Evolutionary conservation across 192 early-diverging fungal genomes (phyloP), one percentile per base, ranked within the genome.

Genomic region (Coemansia sp.): DNA sequence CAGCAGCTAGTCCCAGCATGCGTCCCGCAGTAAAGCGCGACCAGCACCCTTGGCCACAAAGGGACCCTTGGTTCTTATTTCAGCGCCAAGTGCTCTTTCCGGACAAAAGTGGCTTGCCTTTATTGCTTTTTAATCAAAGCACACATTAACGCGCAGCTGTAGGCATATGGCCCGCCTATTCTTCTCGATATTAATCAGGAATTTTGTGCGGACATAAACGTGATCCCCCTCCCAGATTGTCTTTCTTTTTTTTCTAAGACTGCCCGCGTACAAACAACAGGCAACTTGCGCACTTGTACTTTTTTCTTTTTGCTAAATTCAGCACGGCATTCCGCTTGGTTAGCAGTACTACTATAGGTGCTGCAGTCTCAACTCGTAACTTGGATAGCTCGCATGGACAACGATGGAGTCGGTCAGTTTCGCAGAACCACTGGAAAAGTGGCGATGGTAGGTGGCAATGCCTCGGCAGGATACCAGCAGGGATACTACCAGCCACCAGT

Each of bases 361-460:
- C 54, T 36, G 42, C 42, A 23, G 16, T 16, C 23, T 26, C 1
- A 26, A 26, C 23, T 26, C 23, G 23, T 26, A 26, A 26, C 4
- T 26, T 26, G 23, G 23, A 26, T 26, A 26, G 4, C 23, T 26
- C 23, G 23, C 23, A 26, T 26, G 23, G 60, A 44, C 56, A 56
- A 16, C 50, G 40, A 6, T 45, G 52, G 26, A 21, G 39, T 14
- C 56, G 51, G 32, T n/a, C 66, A 55, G 43, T 76, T 76, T 37
- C 72, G 72, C 34, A 58, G 66, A 7, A 50, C 66, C 16, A 69
- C 66, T 9, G 72, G 53, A 11, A 69, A 60, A 49, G 62, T 65
- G 11, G 62, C 45, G 12, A 60, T 62, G 62, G 46, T 31, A 16
- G 54, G 36, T 3, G 30, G 18, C 26, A 38, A 36, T 45, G 17